phyloP scores from a whole-genome alignment of 1,139 yeast genomes.

The Pichia sp. region DNA sequence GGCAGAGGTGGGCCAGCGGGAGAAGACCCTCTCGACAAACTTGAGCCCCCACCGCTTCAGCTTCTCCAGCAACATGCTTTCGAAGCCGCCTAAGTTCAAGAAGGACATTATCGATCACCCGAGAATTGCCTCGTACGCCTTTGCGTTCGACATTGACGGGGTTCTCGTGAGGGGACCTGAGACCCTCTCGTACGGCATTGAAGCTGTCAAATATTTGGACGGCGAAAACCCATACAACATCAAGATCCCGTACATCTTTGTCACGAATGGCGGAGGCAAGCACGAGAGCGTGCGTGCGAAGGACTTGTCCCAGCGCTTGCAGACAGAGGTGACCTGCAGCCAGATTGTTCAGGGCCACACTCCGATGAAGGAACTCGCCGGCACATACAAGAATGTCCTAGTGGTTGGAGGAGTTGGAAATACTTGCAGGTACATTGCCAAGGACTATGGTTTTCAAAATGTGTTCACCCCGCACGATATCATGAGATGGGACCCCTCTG shows the following conservation, averaged over 20 bases:
- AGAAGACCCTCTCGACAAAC: background rate
- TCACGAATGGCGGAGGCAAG: conserved; percentile 86
- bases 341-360: conserved; percentile 89
- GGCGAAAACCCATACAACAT: conserved; percentile 77
- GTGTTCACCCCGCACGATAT: conserved; percentile 77
- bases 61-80: background rate
- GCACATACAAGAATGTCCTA: conserved; percentile 61
- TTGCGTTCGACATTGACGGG: conserved; percentile 85
- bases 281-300: conserved; percentile 69
- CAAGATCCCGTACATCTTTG: conserved; percentile 79
- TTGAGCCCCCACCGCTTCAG: conserved; percentile 1
- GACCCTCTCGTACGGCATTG: conserved; percentile 70
- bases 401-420: conserved; percentile 86
- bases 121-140: conserved; percentile 76
- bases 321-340: conserved; percentile 59
- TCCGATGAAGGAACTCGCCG: conserved; percentile 77
- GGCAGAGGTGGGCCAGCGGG: background rate
- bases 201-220: conserved; percentile 64
- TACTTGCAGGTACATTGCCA: conserved; percentile 75
- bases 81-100: conserved; percentile 39
- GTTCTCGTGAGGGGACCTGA: conserved; percentile 77
- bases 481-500: conserved; percentile 82
- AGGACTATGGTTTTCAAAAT: conserved; percentile 69
- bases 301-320: conserved; percentile 59
- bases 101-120: conserved; percentile 57